These are phyloP conservation scores for Rostrohypoxylon terebratum DNA, from an alignment of 495 filamentous ascomycete species.

Conservation along the genomic window DNA sequence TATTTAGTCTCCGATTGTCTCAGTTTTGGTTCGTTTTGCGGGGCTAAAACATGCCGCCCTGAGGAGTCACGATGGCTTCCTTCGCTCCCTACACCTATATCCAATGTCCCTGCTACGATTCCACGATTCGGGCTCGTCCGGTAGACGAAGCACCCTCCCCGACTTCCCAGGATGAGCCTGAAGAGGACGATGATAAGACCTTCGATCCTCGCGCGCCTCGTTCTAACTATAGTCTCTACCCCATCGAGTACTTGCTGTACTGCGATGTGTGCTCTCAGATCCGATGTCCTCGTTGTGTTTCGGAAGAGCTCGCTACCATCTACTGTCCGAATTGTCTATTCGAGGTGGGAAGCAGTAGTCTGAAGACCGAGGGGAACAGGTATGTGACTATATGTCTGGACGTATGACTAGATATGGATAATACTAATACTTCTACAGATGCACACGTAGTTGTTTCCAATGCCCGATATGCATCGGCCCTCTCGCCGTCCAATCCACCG, in stretches of 20 bases:
- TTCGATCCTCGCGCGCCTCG: conserved; percentile 88
- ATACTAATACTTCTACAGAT: conserved; percentile 64
- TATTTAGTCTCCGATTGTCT: neutral
- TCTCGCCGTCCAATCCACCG: conserved; percentile 75
- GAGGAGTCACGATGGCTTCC: conserved; percentile 69
- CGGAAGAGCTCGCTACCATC: conserved; percentile 92
- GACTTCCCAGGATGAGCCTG: conserved; percentile 56
- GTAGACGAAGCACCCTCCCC: conserved; percentile 52
- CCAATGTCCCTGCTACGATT: conserved; percentile 88
- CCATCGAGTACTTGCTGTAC: conserved; percentile 92
- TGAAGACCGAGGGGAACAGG: conserved; percentile 94
- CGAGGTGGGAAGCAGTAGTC: conserved; percentile 88
- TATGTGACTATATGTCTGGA: conserved; percentile 57
- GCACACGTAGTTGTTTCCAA: conserved; percentile 92
- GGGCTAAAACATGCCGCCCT: conserved; percentile 45
- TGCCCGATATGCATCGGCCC: conserved; percentile 91
- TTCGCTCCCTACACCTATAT: conserved; percentile 91
- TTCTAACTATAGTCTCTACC: conserved; percentile 89
- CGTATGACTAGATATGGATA: neutral
- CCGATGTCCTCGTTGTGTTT: conserved; percentile 88
- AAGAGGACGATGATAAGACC: conserved; percentile 79
- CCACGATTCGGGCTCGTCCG: conserved; percentile 57
- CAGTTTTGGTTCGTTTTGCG: conserved; percentile 1
- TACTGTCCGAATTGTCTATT: conserved; percentile 97
- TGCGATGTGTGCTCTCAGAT: conserved; percentile 98